A percentile compares a stretch with the other conserved stretches of the same genome.
phyloP scores from a whole-genome alignment of 2,329 filamentous ascomycete species.

The Trichoderma sp. region DNA sequence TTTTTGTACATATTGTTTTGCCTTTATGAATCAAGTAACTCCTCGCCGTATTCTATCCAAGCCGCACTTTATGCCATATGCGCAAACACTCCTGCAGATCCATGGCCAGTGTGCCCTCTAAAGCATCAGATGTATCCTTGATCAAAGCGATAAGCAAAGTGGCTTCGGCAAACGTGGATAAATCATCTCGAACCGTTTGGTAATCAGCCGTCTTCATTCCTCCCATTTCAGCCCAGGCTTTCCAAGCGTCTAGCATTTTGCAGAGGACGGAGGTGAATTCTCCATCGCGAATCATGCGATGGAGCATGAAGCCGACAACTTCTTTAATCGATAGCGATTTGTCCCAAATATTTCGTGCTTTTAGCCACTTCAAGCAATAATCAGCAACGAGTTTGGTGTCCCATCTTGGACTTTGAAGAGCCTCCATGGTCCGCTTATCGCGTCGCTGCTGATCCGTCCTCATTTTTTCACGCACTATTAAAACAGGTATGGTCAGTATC shows the following conservation, averaged over 20 bases:
- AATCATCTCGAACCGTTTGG: slow-evolving; percentile 44
- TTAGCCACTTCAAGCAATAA: slow-evolving; percentile 51
- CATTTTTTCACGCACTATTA: slow-evolving; percentile 48
- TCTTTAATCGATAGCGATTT: slow-evolving; percentile 43
- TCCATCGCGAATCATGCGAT: slow-evolving; percentile 57
- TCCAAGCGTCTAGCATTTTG: slow-evolving; percentile 56
- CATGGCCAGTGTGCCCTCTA: slow-evolving; percentile 53
- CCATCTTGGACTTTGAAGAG: slow-evolving; percentile 59
- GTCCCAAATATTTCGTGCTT: slow-evolving; percentile 37
- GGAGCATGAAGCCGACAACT: slow-evolving; percentile 51
- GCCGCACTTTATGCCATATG: slow-evolving; percentile 57
- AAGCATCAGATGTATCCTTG: slow-evolving; percentile 49
- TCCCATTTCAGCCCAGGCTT: slow-evolving; percentile 58
- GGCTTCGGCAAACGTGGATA: slow-evolving; percentile 52
- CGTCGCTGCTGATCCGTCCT: slow-evolving; percentile 47
- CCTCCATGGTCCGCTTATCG: slow-evolving; percentile 53
- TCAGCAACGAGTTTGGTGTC: slow-evolving; percentile 52
- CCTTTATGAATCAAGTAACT: too few relatives aligned
- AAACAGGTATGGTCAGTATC: background rate
- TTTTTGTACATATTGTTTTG: background rate
- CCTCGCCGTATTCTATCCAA: slow-evolving; percentile 47
- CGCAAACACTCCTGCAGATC: slow-evolving; percentile 60
- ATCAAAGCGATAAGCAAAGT: slow-evolving; percentile 54
- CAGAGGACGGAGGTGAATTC: slow-evolving; percentile 48
- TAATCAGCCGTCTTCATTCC: slow-evolving; percentile 56